Evolutionary conservation across 2,329 filamentous ascomycete genomes (phyloP).

Genomic region (Colletotrichum sojae): DNA sequence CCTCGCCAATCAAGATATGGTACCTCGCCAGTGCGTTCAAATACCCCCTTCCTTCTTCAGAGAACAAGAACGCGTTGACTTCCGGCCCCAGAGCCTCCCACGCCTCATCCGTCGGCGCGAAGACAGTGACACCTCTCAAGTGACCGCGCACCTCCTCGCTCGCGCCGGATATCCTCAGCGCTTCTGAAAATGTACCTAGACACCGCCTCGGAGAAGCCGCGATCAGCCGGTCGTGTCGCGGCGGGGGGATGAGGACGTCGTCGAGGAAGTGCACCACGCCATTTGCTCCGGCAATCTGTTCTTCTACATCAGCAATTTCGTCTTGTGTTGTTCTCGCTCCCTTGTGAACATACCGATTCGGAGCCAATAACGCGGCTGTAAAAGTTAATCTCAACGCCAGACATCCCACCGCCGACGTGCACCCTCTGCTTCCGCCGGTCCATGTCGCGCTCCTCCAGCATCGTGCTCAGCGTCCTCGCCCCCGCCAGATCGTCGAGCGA

Average conservation of each 20-base stretch:
- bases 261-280: conserved; percentile 30
- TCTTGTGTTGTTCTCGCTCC: too few relatives aligned
- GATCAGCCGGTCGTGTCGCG: conserved; percentile 24
- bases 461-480: neutral
- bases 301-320: neutral
- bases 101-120: conserved; percentile 25
- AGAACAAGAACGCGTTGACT: conserved; percentile 2
- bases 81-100: conserved; percentile 15
- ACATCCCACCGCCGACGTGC: neutral
- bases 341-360: conserved; percentile 9
- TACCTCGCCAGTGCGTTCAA: conserved; percentile 24
- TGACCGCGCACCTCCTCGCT: neutral
- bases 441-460: conserved; percentile 1
- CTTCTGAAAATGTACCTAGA: conserved; percentile 15
- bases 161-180: neutral
- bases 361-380: conserved; percentile 6
- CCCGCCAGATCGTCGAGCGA: neutral
- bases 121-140: conserved; percentile 6
- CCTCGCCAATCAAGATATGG: conserved; percentile 9
- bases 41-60: neutral
- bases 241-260: conserved; percentile 34
- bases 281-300: neutral
- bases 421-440: conserved; percentile 12
- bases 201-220: conserved; percentile 5
- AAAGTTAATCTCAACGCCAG: conserved; percentile 5